A percentile compares a stretch with the other conserved stretches of the same genome.
Evolutionary conservation across 768 basidiomycete species (phyloP).

Genomic region (Mycena rebaudengoi): DNA sequence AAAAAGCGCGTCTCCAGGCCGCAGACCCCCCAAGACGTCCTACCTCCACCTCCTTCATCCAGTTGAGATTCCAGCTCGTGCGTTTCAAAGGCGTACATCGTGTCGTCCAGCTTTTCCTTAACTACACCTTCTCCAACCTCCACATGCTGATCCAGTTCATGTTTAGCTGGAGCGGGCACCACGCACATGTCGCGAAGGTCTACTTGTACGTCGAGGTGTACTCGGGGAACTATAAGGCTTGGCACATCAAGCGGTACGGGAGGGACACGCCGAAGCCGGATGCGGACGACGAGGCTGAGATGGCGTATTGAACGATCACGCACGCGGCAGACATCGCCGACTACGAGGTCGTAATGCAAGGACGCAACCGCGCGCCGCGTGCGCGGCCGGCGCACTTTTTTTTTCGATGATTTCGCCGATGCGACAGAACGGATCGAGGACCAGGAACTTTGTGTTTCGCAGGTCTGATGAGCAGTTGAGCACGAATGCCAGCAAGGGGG

Average conservation of each 20-base stretch:
- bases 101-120: conserved; percentile 16
- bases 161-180: conserved; percentile 26
- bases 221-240: conserved; percentile 10
- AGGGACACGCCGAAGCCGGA: not conserved
- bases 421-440: conserved; percentile 5
- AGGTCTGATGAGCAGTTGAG: conserved; percentile 3
- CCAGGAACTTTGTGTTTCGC: conserved; percentile 5
- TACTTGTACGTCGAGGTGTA: conserved; percentile 3
- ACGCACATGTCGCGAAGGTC: not conserved
- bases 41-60: not conserved
- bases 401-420: not conserved
- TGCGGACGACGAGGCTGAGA: not conserved
- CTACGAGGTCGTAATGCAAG: conserved; percentile 9
- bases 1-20: not conserved
- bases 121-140: conserved; percentile 26
- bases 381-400: not conserved
- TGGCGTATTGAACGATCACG: not conserved
- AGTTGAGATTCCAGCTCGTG: conserved; percentile 1
- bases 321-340: conserved; percentile 1
- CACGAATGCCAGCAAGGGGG: conserved; percentile 1
- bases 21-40: not conserved
- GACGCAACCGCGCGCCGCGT: not conserved
- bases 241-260: conserved; percentile 5
- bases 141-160: conserved; percentile 22
- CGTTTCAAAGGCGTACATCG: conserved; percentile 21